Base-by-base conservation (phyloP, 176 grass and related monocot genomes). In the Stipa capillata region DNA sequence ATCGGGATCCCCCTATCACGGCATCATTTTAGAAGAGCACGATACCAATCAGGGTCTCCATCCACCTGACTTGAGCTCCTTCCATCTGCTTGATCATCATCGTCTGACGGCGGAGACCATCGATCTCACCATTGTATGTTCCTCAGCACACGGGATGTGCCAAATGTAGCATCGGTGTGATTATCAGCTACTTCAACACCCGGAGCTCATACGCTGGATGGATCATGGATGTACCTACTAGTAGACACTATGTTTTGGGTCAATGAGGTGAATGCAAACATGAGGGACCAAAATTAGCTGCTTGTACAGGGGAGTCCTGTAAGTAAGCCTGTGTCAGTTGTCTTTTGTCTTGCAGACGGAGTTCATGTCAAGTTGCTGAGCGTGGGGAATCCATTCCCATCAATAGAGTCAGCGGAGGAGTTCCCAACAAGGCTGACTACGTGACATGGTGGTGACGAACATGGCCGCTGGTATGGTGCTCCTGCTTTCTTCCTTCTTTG, bases 301-400 rank as follows among this genome's bases (percentile, higher is more conserved):
- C 35, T 77, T 49, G 39, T 58, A 79, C 56, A 83, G 37, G 80
- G 36, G 9, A 16, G 33, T 21, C 39, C 72, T 78, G 61, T 75
- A 40, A 12, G 66, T 41, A n/a, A n/a, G n/a, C n/a, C 45, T 54
- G 29, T 50, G 57, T n/a, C 18, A 4, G 4, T 10, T 18, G 3
- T 47, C 10, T 13, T 27, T 59, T 3, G 15, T 44, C 1, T 52
- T 54, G 47, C 8, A 6, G 61, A 54, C 9, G 34, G 21, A 52
- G 21, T 24, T 36, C 24, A 14, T 69, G 35, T 39, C 8, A 27
- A 0, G 8, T 64, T 65, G 43, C n/a, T n/a, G n/a, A n/a, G n/a
- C n/a, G n/a, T n/a, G n/a, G n/a, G n/a, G n/a, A n/a, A n/a, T n/a
- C n/a, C n/a, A n/a, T n/a, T n/a, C n/a, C n/a, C n/a, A n/a, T n/a